phyloP scores from a whole-genome alignment of 2,329 filamentous ascomycete species.

The Helicocarpus griseus region DNA sequence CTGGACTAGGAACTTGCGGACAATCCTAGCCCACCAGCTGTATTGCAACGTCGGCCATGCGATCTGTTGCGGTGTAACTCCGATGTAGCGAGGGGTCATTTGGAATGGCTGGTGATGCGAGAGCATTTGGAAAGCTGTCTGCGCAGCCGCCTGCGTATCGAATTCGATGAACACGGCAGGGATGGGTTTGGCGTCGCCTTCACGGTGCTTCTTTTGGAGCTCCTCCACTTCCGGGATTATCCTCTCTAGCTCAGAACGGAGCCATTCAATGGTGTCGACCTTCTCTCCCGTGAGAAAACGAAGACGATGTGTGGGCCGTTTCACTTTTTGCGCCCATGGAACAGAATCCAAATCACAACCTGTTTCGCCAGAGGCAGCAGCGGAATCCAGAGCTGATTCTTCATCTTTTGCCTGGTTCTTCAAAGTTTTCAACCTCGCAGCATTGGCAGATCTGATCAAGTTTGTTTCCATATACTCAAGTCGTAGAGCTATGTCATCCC shows the following conservation, averaged over 20 bases:
- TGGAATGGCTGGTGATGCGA: slow-evolving; percentile 78
- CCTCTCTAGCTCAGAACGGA: slow-evolving; percentile 61
- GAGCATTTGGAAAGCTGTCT: slow-evolving; percentile 74
- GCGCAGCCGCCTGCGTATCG: slow-evolving; percentile 66
- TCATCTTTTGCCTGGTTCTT: slow-evolving; percentile 20
- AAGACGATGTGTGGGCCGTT: slow-evolving; percentile 63
- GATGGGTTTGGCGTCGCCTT: slow-evolving; percentile 54
- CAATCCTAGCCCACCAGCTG: slow-evolving; percentile 71
- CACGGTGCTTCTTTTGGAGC: slow-evolving; percentile 55
- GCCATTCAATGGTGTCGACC: slow-evolving; percentile 85
- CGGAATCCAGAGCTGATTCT: slow-evolving; percentile 21
- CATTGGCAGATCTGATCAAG: slow-evolving; percentile 69
- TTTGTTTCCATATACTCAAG: slow-evolving; percentile 83
- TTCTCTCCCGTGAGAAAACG: slow-evolving; percentile 65
- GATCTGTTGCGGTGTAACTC: slow-evolving; percentile 73
- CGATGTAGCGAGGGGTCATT: slow-evolving; percentile 79
- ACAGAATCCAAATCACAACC: slow-evolving; percentile 20
- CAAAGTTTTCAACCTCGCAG: slow-evolving; percentile 53
- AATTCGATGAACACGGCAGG: slow-evolving; percentile 89
- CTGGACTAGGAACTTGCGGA: slow-evolving; percentile 59
- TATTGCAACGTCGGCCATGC: slow-evolving; percentile 78
- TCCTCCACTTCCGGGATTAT: slow-evolving; percentile 60
- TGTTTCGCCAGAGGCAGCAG: slow-evolving; percentile 7
- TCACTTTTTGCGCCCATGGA: slow-evolving; percentile 27
- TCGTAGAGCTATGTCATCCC: slow-evolving; percentile 66